Evolutionary conservation across 805 yeast genomes (phyloP).

Genomic region (Saturnispora bothae): DNA sequence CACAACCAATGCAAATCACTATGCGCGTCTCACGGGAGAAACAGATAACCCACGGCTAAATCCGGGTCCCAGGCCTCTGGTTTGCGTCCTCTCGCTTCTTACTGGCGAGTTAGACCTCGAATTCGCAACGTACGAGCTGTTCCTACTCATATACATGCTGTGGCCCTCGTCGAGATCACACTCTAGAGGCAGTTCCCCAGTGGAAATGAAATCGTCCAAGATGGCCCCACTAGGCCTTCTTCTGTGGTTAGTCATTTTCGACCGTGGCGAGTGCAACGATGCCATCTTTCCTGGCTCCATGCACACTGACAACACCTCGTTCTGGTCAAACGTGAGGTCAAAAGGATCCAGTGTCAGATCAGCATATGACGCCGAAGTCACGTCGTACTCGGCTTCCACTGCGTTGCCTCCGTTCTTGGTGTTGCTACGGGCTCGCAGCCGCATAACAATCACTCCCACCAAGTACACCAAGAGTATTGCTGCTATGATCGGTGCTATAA

Average conservation of each 20-base stretch:
- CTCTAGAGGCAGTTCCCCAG: conserved; percentile 19
- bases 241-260: conserved; percentile 6
- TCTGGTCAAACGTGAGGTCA: too few relatives aligned
- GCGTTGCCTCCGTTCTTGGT: conserved; percentile 14
- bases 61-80: too few relatives aligned
- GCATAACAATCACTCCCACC: conserved; percentile 14
- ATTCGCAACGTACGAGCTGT: not conserved
- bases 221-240: conserved; percentile 19
- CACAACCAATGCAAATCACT: too few relatives aligned
- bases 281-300: too few relatives aligned
- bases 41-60: too few relatives aligned
- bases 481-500: conserved; percentile 20
- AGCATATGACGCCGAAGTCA: too few relatives aligned
- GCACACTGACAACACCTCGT: too few relatives aligned
- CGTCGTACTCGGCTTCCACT: too few relatives aligned
- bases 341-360: not conserved
- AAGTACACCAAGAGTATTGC: conserved; percentile 18
- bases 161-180: too few relatives aligned
- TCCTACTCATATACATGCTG: not conserved
- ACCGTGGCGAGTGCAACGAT: not conserved
- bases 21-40: too few relatives aligned
- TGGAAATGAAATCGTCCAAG: conserved; percentile 22
- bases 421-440: conserved; percentile 17
- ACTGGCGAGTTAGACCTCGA: not conserved
- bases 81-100: not conserved